These are phyloP conservation scores for Haplosporangium sp. DNA, from an alignment of 371 early-diverging fungal species.

Conservation along the genomic window DNA sequence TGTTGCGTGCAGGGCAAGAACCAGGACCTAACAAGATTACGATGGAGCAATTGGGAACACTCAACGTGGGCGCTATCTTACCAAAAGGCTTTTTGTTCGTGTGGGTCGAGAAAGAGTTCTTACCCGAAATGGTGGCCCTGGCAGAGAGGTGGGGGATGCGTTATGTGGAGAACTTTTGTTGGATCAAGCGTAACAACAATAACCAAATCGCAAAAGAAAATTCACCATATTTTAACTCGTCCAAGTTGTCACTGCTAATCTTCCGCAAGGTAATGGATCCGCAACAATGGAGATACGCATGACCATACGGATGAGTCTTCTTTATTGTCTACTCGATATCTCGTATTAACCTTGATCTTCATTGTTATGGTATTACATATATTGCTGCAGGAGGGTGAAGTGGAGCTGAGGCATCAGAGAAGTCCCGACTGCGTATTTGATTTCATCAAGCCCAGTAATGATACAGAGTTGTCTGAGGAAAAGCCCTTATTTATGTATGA, in stretches of 20 bases:
- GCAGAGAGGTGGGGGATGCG: slow-evolving; percentile 88
- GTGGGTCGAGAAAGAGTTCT: slow-evolving; percentile 91
- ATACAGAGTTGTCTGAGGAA: slow-evolving; percentile 73
- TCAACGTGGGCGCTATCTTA: slow-evolving; percentile 72
- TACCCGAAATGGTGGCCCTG: slow-evolving; percentile 80
- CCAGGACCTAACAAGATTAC: slow-evolving; percentile 76
- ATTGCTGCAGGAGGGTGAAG: slow-evolving; percentile 70
- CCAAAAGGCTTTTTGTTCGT: slow-evolving; percentile 89
- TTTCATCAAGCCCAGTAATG: slow-evolving; percentile 77
- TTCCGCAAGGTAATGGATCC: slow-evolving; percentile 75
- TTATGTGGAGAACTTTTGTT: slow-evolving; percentile 95
- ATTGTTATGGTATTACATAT: not conserved
- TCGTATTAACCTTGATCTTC: slow-evolving; percentile 1
- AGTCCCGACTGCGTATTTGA: slow-evolving; percentile 95
- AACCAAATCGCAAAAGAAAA: slow-evolving; percentile 79
- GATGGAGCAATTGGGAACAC: slow-evolving; percentile 67
- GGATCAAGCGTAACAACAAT: slow-evolving; percentile 87
- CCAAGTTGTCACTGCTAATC: slow-evolving; percentile 87
- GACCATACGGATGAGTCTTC: not conserved
- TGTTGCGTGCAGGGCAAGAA: slow-evolving; percentile 76
- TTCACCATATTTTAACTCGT: slow-evolving; percentile 81
- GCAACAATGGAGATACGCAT: too few relatives aligned
- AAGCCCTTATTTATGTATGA: slow-evolving; percentile 88
- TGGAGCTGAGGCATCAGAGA: slow-evolving; percentile 92
- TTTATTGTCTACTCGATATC: not conserved